These are phyloP conservation scores for Pelargonium myrrhifolium DNA, from an alignment of 441 rosid species.

Conservation along the genomic window DNA sequence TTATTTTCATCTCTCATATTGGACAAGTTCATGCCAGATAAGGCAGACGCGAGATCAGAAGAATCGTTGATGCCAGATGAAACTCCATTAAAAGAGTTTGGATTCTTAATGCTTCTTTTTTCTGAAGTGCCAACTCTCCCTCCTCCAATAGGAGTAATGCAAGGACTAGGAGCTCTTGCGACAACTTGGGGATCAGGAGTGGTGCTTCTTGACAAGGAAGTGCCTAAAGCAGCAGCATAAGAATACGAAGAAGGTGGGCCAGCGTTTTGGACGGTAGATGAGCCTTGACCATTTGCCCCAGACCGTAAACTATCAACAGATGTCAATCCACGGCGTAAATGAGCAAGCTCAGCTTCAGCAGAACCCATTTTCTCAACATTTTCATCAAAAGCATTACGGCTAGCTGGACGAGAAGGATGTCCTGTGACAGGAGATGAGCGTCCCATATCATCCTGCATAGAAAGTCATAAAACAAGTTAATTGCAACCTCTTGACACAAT, in stretches of 20 bases:
- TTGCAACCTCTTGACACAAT: slow-evolving; percentile 49
- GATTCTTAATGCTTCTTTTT: slow-evolving; percentile 43
- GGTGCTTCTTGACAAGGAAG: slow-evolving; percentile 67
- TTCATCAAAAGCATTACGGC: slow-evolving; percentile 75
- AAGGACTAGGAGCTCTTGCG: slow-evolving; percentile 81
- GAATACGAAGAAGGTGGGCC: slow-evolving; percentile 51
- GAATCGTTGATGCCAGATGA: slow-evolving; percentile 46
- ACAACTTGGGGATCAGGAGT: slow-evolving; percentile 86
- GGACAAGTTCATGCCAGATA: slow-evolving; percentile 64
- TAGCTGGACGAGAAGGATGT: slow-evolving; percentile 78
- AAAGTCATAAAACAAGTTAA: background rate
- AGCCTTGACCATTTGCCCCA: slow-evolving; percentile 35
- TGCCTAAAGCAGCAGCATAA: slow-evolving; percentile 77
- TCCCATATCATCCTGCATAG: slow-evolving; percentile 61
- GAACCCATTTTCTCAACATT: slow-evolving; percentile 34
- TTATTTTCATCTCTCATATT: slow-evolving; percentile 37
- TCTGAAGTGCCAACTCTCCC: slow-evolving; percentile 55
- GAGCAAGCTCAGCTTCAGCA: slow-evolving; percentile 54
- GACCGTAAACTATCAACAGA: slow-evolving; percentile 35
- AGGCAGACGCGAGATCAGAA: slow-evolving; percentile 45
- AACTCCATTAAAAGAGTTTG: slow-evolving; percentile 50
- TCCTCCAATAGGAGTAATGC: slow-evolving; percentile 75
- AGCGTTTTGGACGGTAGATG: slow-evolving; percentile 35
- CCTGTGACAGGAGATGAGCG: slow-evolving; percentile 33
- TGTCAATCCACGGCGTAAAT: slow-evolving; percentile 30